Conservation (phyloP, 768 basidiomycete genomes). For the Scleroderma bovista region DNA sequence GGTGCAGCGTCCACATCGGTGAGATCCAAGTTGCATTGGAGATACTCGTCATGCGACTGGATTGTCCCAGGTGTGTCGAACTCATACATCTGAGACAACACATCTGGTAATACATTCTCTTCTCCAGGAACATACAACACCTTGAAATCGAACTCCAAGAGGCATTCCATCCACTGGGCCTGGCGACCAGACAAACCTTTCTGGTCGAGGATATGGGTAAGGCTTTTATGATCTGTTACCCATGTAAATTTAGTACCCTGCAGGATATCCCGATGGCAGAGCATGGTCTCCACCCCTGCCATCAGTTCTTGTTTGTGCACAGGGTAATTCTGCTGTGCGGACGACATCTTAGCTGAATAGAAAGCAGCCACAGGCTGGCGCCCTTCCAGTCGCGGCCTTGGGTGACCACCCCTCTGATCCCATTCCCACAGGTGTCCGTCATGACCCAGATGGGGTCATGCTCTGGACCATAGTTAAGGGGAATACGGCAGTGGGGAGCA, state of each 20-base stretch:
- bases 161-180: not conserved
- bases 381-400: not conserved
- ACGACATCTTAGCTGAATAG: not conserved
- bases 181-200: not conserved
- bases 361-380: not conserved
- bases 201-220: no score
- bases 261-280: not conserved
- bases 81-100: constrained; percentile 15
- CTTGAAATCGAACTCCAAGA: constrained; percentile 25
- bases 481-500: no score
- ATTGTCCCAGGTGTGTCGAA: not conserved
- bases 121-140: constrained; percentile 25
- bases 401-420: not conserved
- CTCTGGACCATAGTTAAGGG: no score
- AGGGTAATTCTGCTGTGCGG: not conserved
- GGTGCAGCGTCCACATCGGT: no score
- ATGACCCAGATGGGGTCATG: no score
- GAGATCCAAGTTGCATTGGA: no score
- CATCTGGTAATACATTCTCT: constrained; percentile 22
- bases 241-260: not conserved
- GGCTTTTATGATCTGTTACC: not conserved
- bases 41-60: no score
- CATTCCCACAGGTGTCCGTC: not conserved
- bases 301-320: not conserved
- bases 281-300: not conserved